A percentile compares a stretch with the other conserved stretches of the same genome.
phyloP scores from a whole-genome alignment of 352 stramenopile species.

The Globisporangium carolinianum region DNA sequence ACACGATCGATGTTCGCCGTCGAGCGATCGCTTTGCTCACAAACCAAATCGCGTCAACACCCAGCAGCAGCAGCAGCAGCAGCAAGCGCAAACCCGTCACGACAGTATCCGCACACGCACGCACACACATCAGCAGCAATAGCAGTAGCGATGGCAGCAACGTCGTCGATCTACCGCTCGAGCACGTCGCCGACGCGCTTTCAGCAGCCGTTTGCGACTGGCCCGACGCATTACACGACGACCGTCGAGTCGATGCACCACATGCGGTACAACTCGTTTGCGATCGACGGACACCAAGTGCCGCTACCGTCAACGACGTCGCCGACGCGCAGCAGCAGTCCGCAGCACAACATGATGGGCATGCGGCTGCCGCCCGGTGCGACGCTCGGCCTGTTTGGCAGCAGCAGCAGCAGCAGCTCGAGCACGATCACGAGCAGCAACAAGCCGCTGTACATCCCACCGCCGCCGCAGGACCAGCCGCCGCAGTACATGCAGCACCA shows the following conservation, averaged over 20 bases:
- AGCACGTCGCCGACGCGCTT: constrained; percentile 43
- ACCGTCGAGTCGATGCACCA: constrained; percentile 32
- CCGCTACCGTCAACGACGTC: constrained; percentile 25
- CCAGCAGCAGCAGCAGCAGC: neutral
- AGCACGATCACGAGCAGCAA: constrained; percentile 15
- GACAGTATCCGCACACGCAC: neutral
- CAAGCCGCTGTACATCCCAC: constrained; percentile 19
- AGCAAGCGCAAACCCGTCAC: neutral
- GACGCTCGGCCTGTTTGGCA: constrained; percentile 27
- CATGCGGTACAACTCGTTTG: constrained; percentile 44
- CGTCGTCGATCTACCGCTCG: constrained; percentile 62
- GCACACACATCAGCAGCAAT: neutral
- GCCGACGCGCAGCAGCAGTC: constrained; percentile 9
- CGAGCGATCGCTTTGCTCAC: neutral
- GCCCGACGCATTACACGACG: constrained; percentile 64
- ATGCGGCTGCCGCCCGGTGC: constrained; percentile 26
- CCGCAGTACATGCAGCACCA: constrained; percentile 12
- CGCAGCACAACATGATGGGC: constrained; percentile 1
- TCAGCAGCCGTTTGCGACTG: constrained; percentile 31
- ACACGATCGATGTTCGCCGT: no score
- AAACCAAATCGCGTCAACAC: constrained; percentile 2
- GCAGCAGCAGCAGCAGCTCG: constrained; percentile 13
- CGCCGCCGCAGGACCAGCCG: constrained; percentile 4
- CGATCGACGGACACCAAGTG: constrained; percentile 33
- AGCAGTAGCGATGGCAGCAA: constrained; percentile 21